Base-by-base conservation (phyloP, 805 yeast genomes). In the Wickerhamiella azyma region DNA sequence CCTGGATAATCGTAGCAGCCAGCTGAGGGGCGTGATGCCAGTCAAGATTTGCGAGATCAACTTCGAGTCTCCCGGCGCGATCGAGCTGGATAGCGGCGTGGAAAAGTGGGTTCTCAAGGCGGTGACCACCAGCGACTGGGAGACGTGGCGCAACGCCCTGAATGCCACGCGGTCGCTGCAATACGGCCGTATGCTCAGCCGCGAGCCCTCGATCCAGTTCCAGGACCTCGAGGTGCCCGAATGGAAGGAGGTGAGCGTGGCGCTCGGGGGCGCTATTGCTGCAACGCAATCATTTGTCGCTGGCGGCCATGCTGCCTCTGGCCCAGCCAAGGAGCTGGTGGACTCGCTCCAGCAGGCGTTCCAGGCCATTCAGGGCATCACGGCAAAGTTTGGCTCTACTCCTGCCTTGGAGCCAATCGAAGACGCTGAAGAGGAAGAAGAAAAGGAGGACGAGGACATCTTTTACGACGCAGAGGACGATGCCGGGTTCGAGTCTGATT, bases 71-170 rank as follows among this genome's bases (percentile, higher is more conserved):
- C 65, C 75, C 45, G 28, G 28, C 11, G 80, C 83, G 55, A 77
- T 92, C 37, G 77, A 81, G 39, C 73, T 92, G 48, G 96, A 92
- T 60, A 85, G 96, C 0, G 97, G 97, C 2, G 79, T 89, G 77
- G 97, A 89, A 60, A 78, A 83, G 9, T 89, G 97, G 97, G 77
- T 76, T 33, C 67, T 89, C 50, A 84, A 82, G 55, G 83, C 96
- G 0, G 65, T 69, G 40, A 76, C 70, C 47, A 62, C 64, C 9
- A 67, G 70, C 6, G 88, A 82, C 52, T 92, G 85, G 72, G 72
- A 76, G 30, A 69, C 74, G 5, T 92, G 98, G 98, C 74, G 81
- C 11, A 71, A 77, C 44, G 94, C 94, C 1, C 73, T 88, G 52
- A 80, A 85, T 55, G 63, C 63, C 17, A 63, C 58, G 16, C 42